Base-by-base conservation (phyloP, 2,329 filamentous ascomycete genomes). In the Fusarium lyarnte region DNA sequence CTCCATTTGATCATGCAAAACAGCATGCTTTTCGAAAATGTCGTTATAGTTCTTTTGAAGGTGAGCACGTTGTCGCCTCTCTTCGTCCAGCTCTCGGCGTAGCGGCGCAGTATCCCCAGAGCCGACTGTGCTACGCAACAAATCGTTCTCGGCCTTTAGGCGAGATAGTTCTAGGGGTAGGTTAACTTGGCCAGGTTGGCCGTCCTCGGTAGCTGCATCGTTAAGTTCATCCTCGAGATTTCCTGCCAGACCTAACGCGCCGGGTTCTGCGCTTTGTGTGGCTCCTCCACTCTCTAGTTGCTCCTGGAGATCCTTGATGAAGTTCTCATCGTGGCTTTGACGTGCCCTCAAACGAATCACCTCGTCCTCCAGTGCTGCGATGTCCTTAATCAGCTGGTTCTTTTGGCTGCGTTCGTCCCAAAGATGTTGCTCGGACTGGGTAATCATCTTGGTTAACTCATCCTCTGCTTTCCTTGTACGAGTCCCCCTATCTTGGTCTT, bases 141-240 rank as follows among this genome's bases (percentile, higher is more conserved):
- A 79, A 39, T 87, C 85, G 73, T 90, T 91, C 79, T 92, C 90
- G 10, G 89, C 87, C 76, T 87, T 89, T 52, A 92, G 81, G 38
- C 89, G 86, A 35, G 88, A 88, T 27, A 90, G 78, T 76, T 90
- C 87, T 23, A 89, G 79, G 16, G 84, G 83, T 53, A 87, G 80
- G 58, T 83, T 84, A 16, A 80, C 77, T 17, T 81, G 79, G 17
- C 67, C 57, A 54, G 58, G 38, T 27, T 74, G 71, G 16, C 70
- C 76, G 41, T 80, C 80, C 10, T 83, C 81, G 65, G 83, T 82
- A 43, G 78, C 78, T 29, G 86, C 85, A 63, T 84, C 84, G 57
- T 88, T 86, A 8, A 92, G 83, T 78, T 92, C 90, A 66, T 91
- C 87, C 78, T 90, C 89, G 13, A 92, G 85, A 66, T 82, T 88